Percentiles rank a stretch among this genome's conserved stretches.
These are phyloP conservation scores for Lodderomyces pseudojiufengensis DNA, from an alignment of 1,139 yeast species.

Conservation along the genomic window DNA sequence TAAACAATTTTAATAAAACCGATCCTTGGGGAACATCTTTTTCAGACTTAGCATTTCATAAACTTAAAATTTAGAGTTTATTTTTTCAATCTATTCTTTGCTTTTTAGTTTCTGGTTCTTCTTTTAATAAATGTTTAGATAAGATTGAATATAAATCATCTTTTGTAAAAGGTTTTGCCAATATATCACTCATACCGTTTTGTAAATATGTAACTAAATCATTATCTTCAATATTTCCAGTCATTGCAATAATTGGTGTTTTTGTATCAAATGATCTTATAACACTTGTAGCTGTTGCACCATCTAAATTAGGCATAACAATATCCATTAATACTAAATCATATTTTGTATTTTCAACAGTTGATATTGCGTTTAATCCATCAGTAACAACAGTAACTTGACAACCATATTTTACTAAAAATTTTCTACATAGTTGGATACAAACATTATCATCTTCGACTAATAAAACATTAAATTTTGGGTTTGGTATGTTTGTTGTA, in stretches of 20 bases:
- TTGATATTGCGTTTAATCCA: conserved; percentile 83
- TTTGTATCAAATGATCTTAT: conserved; percentile 77
- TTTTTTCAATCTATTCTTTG: conserved; percentile 8
- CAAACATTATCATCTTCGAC: conserved; percentile 89
- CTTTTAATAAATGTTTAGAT: conserved; percentile 56
- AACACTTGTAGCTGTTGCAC: conserved; percentile 87
- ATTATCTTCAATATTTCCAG: conserved; percentile 79
- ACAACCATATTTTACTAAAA: conserved; percentile 83
- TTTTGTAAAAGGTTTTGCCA: conserved; percentile 89
- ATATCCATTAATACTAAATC: conserved; percentile 90
- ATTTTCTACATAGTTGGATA: conserved; percentile 72
- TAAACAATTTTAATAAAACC: conserved; percentile 15
- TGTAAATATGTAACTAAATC: conserved; percentile 77
- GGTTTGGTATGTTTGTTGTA: conserved; percentile 35
- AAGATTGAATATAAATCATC: conserved; percentile 75
- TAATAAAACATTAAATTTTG: conserved; percentile 64
- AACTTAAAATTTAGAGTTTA: not conserved
- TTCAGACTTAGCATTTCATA: conserved; percentile 50
- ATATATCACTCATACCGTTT: conserved; percentile 87
- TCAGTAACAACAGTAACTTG: conserved; percentile 90
- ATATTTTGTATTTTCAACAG: conserved; percentile 70
- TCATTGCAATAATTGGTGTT: conserved; percentile 93
- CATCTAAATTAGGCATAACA: conserved; percentile 92
- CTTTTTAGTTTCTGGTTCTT: conserved; percentile 11
- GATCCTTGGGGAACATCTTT: conserved; percentile 53